Percentiles rank a stretch among this genome's conserved stretches.
phyloP scores from a whole-genome alignment of 768 basidiomycete species.

The Pholiota molesta region DNA sequence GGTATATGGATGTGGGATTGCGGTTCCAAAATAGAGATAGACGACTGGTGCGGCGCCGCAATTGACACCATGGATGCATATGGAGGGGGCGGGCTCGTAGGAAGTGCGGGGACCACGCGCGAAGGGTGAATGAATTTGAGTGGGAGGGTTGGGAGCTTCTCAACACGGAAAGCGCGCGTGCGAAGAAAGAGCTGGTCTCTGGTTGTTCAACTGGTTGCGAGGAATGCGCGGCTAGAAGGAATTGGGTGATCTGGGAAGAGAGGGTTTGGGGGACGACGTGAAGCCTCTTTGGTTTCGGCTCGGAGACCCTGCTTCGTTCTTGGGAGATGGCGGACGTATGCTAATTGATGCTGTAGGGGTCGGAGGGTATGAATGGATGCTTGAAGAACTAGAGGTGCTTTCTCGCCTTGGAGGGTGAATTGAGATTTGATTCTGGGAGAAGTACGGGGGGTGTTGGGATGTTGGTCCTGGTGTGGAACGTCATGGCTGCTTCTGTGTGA shows the following conservation, averaged over 20 bases:
- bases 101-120: slow-evolving; percentile 29
- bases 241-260: slow-evolving; percentile 48
- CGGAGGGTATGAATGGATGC: slow-evolving; percentile 62
- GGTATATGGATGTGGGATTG: slow-evolving; percentile 34
- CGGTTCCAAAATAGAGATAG: slow-evolving; percentile 11
- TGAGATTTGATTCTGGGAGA: slow-evolving; percentile 9
- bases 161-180: slow-evolving; percentile 51
- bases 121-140: slow-evolving; percentile 66
- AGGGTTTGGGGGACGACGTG: slow-evolving; percentile 24
- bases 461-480: slow-evolving; percentile 56
- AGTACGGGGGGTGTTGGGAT: slow-evolving; percentile 20
- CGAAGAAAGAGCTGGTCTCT: slow-evolving; percentile 44
- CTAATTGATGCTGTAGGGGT: slow-evolving; percentile 43
- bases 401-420: slow-evolving; percentile 26
- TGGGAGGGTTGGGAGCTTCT: slow-evolving; percentile 56
- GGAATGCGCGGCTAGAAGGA: slow-evolving; percentile 53
- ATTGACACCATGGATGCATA: slow-evolving; percentile 31
- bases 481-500: slow-evolving; percentile 53
- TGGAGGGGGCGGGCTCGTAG: slow-evolving; percentile 38
- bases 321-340: slow-evolving; percentile 24
- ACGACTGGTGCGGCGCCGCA: slow-evolving; percentile 12
- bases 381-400: slow-evolving; percentile 41
- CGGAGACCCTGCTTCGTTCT: slow-evolving; percentile 1
- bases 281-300: slow-evolving; percentile 20
- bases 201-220: slow-evolving; percentile 37